These are phyloP conservation scores for Salvia miltiorrhiza DNA, from an alignment of 257 asterid genomes.

Conservation along the genomic window DNA sequence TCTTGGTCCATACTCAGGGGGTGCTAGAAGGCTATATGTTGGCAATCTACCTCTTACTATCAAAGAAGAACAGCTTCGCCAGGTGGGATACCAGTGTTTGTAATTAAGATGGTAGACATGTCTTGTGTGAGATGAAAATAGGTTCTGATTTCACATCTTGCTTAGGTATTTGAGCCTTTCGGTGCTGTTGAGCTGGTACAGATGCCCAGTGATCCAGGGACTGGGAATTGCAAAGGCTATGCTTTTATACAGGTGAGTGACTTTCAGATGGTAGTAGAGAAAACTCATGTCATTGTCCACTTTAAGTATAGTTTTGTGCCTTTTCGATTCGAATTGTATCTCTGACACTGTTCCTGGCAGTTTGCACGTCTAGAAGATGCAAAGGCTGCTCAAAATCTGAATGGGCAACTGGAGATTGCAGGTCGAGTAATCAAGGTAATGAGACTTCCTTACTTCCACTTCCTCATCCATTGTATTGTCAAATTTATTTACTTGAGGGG, in stretches of 20 bases:
- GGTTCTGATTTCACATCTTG: not conserved
- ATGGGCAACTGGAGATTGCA: slow-evolving; percentile 68
- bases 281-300: not conserved
- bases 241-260: slow-evolving; percentile 62
- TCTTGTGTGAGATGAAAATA: not conserved
- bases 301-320: slow-evolving; percentile 1
- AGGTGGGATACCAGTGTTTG: slow-evolving; percentile 32
- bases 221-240: slow-evolving; percentile 63
- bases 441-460: slow-evolving; percentile 1
- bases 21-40: slow-evolving; percentile 62
- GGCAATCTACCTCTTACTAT: slow-evolving; percentile 61
- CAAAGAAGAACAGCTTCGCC: slow-evolving; percentile 70
- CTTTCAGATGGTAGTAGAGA: not conserved
- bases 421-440: slow-evolving; percentile 63
- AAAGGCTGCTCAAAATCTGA: slow-evolving; percentile 60
- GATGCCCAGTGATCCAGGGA: slow-evolving; percentile 59
- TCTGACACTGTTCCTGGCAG: slow-evolving; percentile 33
- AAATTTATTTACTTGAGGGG: slow-evolving; percentile 2
- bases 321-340: not conserved
- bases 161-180: slow-evolving; percentile 70
- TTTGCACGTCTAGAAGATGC: slow-evolving; percentile 69
- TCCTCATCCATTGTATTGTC: not conserved
- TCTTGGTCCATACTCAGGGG: slow-evolving; percentile 51
- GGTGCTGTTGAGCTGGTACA: slow-evolving; percentile 71
- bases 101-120: not conserved